phyloP scores from a whole-genome alignment of 2,329 filamentous ascomycete genomes.

The Ophiosphaerella narmari region DNA sequence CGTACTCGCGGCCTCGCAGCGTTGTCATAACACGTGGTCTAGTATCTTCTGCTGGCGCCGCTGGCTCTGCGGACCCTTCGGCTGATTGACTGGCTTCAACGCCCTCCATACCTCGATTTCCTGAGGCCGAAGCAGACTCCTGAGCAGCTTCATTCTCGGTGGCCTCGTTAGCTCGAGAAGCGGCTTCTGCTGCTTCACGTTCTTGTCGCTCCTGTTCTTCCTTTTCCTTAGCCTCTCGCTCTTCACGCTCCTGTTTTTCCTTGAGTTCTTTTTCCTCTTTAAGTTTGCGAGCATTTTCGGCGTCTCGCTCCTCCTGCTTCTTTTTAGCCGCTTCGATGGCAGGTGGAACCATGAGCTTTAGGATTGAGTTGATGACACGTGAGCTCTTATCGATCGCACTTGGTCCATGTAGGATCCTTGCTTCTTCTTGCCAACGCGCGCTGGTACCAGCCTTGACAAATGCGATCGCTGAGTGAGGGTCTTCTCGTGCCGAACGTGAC shows the following conservation, averaged over 20 bases:
- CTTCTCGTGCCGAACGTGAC: conserved; percentile 52
- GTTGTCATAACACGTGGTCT: conserved; percentile 73
- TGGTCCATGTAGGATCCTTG: conserved; percentile 79
- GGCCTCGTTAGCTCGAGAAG: conserved; percentile 40
- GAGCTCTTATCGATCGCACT: conserved; percentile 70
- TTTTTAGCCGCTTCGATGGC: conserved; percentile 82
- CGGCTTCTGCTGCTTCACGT: conserved; percentile 48
- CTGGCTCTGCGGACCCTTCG: conserved; percentile 29
- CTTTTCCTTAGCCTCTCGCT: conserved; percentile 58
- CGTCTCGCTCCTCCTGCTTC: conserved; percentile 71
- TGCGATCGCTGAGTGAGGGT: conserved; percentile 74
- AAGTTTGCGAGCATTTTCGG: conserved; percentile 68
- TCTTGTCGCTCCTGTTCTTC: conserved; percentile 47
- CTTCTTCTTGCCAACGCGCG: conserved; percentile 86
- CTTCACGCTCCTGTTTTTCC: conserved; percentile 64
- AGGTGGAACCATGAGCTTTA: conserved; percentile 76
- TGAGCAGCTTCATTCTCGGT: conserved; percentile 21
- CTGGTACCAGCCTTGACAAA: conserved; percentile 75
- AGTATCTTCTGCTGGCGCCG: conserved; percentile 44
- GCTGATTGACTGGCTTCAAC: conserved; percentile 1
- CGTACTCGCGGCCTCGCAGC: conserved; percentile 83
- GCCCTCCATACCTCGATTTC: conserved; percentile 5
- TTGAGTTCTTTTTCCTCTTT: conserved; percentile 67
- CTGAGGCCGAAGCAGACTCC: conserved; percentile 25
- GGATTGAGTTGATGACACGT: conserved; percentile 69